Conservation (phyloP, 106 monocot species). For the Acorus calamus region DNA sequence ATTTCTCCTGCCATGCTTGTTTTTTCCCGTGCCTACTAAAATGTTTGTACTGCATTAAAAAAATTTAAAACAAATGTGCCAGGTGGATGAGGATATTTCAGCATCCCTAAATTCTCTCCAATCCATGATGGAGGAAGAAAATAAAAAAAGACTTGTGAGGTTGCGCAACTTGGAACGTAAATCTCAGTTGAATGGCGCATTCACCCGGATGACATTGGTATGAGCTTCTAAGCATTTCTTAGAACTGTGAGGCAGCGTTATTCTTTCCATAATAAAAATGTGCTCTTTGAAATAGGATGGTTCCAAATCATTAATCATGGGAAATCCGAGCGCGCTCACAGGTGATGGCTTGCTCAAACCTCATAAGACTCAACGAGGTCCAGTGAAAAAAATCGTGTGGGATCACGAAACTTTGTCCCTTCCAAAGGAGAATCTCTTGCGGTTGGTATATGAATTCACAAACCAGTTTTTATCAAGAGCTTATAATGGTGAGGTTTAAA, state of each 20-base stretch:
- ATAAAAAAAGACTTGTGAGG: slow-evolving; percentile 31
- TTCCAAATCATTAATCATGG: slow-evolving; percentile 59
- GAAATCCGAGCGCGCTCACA: slow-evolving; percentile 50
- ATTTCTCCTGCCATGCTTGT: background rate
- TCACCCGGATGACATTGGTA: slow-evolving; percentile 67
- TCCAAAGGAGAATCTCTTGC: slow-evolving; percentile 40
- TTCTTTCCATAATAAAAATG: too few relatives aligned
- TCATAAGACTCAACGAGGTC: slow-evolving; percentile 59
- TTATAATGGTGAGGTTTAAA: slow-evolving; percentile 57
- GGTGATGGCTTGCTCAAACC: slow-evolving; percentile 37
- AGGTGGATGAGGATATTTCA: slow-evolving; percentile 41
- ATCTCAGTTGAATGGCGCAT: slow-evolving; percentile 60
- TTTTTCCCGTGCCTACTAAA: background rate
- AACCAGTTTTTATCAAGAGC: slow-evolving; percentile 70
- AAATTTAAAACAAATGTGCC: background rate
- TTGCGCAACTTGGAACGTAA: slow-evolving; percentile 34
- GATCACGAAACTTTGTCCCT: slow-evolving; percentile 33
- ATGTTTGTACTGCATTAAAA: too few relatives aligned
- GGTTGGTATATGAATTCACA: slow-evolving; percentile 46
- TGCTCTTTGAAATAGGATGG: slow-evolving; percentile 51
- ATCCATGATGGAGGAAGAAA: slow-evolving; percentile 74
- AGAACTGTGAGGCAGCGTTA: background rate
- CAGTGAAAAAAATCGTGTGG: slow-evolving; percentile 71
- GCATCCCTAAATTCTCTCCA: slow-evolving; percentile 51
- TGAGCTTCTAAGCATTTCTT: background rate